A percentile compares a stretch with the other conserved stretches of the same genome.
Evolutionary conservation across 495 filamentous ascomycete species (phyloP).

Genomic region (Annulohypoxylon bovei): DNA sequence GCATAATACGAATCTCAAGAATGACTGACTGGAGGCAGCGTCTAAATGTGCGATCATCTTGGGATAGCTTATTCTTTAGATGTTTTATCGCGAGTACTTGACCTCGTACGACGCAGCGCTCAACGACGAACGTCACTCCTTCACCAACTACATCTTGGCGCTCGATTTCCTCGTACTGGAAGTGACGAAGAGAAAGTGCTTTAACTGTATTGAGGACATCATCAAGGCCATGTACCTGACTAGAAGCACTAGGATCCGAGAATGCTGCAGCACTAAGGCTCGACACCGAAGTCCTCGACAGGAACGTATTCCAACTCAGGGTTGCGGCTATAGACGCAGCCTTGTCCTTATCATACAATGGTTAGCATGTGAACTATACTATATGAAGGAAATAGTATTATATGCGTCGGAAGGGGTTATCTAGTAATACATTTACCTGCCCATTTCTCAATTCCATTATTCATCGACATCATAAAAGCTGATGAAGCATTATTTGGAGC

Average conservation of each 20-base stretch:
- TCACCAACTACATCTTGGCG: slow-evolving; percentile 43
- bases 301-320: slow-evolving; percentile 38
- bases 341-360: slow-evolving; percentile 14
- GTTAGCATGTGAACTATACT: background rate
- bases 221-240: slow-evolving; percentile 38
- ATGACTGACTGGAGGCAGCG: slow-evolving; percentile 45
- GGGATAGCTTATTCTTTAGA: slow-evolving; percentile 12
- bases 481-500: background rate
- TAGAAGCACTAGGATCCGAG: slow-evolving; percentile 25
- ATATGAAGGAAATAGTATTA: background rate
- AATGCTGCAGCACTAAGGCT: slow-evolving; percentile 43
- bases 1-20: slow-evolving; percentile 50
- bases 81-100: slow-evolving; percentile 48
- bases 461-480: background rate
- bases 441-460: background rate
- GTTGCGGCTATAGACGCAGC: slow-evolving; percentile 19
- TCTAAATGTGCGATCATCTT: slow-evolving; percentile 40
- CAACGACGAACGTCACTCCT: slow-evolving; percentile 49
- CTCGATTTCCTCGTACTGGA: slow-evolving; percentile 41
- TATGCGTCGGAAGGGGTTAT: too few relatives aligned
- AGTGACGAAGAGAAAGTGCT: slow-evolving; percentile 41
- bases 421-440: background rate
- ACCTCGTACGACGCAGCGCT: slow-evolving; percentile 41
- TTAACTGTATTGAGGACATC: slow-evolving; percentile 46
- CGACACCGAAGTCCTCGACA: slow-evolving; percentile 44